Conservation (phyloP, 2,329 filamentous ascomycete species). For the Fusarium musae region DNA sequence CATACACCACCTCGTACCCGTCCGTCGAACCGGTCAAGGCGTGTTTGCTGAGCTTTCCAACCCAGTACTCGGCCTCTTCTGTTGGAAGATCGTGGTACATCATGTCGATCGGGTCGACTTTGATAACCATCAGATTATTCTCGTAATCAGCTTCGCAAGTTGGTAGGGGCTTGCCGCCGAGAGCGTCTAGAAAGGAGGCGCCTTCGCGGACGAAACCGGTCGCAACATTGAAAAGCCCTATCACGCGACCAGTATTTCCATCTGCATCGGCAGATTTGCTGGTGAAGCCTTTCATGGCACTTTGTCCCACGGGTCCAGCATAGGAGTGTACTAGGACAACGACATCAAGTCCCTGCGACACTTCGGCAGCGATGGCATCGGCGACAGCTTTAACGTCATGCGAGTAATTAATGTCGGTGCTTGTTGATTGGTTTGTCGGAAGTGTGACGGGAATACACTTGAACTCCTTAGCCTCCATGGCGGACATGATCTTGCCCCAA, state of each 20-base stretch:
- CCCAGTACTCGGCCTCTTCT: conserved; percentile 57
- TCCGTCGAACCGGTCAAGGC: conserved; percentile 57
- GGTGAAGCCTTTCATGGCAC: conserved; percentile 57
- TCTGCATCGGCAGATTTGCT: neutral
- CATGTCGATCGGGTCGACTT: conserved; percentile 51
- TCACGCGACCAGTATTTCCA: conserved; percentile 49
- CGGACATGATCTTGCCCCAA: conserved; percentile 50
- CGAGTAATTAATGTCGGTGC: conserved; percentile 52
- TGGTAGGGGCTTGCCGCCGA: conserved; percentile 56
- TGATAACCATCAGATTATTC: conserved; percentile 56
- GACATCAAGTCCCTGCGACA: conserved; percentile 53
- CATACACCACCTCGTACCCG: conserved; percentile 56
- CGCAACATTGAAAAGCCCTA: conserved; percentile 58
- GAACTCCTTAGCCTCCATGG: conserved; percentile 48
- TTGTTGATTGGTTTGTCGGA: conserved; percentile 49
- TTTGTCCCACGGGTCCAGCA: conserved; percentile 58
- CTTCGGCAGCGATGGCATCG: conserved; percentile 51
- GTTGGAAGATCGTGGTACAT: conserved; percentile 62
- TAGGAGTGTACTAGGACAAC: conserved; percentile 62
- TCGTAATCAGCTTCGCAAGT: conserved; percentile 52
- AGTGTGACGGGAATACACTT: conserved; percentile 52
- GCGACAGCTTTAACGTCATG: conserved; percentile 56
- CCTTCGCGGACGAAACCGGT: conserved; percentile 56
- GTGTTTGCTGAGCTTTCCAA: conserved; percentile 53
- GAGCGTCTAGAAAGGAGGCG: conserved; percentile 53